These are phyloP conservation scores for Alternaria atra DNA, from an alignment of 2,329 filamentous ascomycete genomes.

Conservation along the genomic window DNA sequence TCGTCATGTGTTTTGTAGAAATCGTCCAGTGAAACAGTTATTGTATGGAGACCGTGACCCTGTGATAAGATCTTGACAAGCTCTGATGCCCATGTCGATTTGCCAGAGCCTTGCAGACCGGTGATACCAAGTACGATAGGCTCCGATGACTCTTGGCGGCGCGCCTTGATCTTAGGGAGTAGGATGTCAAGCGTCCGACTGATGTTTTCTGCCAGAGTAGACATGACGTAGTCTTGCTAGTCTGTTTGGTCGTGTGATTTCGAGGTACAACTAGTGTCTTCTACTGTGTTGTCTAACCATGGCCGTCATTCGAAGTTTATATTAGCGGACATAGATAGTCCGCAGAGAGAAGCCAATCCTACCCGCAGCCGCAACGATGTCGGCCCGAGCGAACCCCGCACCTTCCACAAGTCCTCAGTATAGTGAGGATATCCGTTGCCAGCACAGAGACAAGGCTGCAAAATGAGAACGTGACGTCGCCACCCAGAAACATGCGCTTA, in stretches of 20 bases:
- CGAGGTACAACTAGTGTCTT: not conserved
- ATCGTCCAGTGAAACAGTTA: slow-evolving; percentile 71
- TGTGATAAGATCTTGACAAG: slow-evolving; percentile 40
- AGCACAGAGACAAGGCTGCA: not conserved
- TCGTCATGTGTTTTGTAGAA: slow-evolving; percentile 80
- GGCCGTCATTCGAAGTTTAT: not conserved
- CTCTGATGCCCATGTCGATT: slow-evolving; percentile 78
- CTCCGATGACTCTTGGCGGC: slow-evolving; percentile 49
- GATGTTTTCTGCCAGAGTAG: slow-evolving; percentile 40
- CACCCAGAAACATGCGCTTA: slow-evolving; percentile 1
- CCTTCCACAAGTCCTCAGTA: not conserved
- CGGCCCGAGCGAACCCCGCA: slow-evolving; percentile 20
- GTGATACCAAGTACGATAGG: slow-evolving; percentile 90
- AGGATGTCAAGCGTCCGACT: slow-evolving; percentile 38
- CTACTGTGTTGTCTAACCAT: not conserved
- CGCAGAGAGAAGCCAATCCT: not conserved
- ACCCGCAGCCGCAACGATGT: slow-evolving; percentile 1
- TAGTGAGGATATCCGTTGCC: not conserved
- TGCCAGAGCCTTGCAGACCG: slow-evolving; percentile 90
- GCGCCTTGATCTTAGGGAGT: slow-evolving; percentile 37
- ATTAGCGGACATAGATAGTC: slow-evolving; percentile 5
- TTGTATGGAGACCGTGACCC: slow-evolving; percentile 35
- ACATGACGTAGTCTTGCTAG: slow-evolving; percentile 26
- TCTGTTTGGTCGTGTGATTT: not conserved
- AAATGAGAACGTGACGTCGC: not conserved